Evolutionary conservation across 2,329 filamentous ascomycete genomes (phyloP).

Genomic region (Apiospora rasikravindrae): DNA sequence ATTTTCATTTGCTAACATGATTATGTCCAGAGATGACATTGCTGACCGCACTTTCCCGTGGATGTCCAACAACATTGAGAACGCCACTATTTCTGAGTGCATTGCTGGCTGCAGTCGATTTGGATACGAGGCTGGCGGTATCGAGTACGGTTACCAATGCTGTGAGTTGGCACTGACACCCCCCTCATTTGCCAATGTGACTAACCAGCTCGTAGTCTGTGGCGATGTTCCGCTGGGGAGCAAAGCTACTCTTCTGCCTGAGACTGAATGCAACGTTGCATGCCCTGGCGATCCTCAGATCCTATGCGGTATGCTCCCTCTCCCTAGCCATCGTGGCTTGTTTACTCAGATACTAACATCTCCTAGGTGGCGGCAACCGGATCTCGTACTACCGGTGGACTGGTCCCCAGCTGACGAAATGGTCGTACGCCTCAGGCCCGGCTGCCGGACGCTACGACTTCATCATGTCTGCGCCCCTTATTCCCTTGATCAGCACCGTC

Average conservation of each 20-base stretch:
- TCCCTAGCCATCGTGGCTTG: background rate
- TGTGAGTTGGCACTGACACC: constrained; percentile 23
- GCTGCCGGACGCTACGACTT: constrained; percentile 58
- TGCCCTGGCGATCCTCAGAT: constrained; percentile 42
- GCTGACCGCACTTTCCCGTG: constrained; percentile 41
- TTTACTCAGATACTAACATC: background rate
- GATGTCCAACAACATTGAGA: constrained; percentile 43
- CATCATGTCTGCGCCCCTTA: constrained; percentile 57
- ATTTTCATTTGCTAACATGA: background rate
- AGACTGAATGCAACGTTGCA: constrained; percentile 45
- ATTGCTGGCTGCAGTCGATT: constrained; percentile 46
- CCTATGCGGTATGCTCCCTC: constrained; percentile 40
- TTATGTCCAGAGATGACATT: constrained; percentile 27
- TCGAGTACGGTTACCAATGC: constrained; percentile 50
- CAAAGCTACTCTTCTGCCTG: constrained; percentile 31
- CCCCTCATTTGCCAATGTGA: background rate
- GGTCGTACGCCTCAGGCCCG: constrained; percentile 53
- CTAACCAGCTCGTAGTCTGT: constrained; percentile 33
- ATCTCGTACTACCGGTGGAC: constrained; percentile 57
- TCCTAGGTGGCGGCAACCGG: constrained; percentile 43
- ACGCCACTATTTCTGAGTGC: constrained; percentile 47
- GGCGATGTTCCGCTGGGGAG: constrained; percentile 37
- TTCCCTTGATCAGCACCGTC: constrained; percentile 59
- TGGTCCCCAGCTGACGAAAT: constrained; percentile 51
- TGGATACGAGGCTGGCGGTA: constrained; percentile 49